These are phyloP conservation scores for Hemisphaericaspora subhashii DNA, from an alignment of 1,139 yeast genomes.

Conservation along the genomic window DNA sequence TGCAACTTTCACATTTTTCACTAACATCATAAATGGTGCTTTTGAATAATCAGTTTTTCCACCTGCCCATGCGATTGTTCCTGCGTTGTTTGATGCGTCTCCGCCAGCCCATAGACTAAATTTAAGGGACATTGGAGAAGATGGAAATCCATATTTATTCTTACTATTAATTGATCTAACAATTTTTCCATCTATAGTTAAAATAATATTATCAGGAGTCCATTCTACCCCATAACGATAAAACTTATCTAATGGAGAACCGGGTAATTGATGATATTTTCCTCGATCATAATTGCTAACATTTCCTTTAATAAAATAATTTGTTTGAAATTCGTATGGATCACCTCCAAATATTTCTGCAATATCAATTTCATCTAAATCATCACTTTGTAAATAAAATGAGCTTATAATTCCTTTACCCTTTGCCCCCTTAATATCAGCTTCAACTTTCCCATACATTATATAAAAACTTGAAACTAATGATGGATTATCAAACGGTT, in stretches of 20 bases:
- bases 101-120: conserved; percentile 48
- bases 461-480: conserved; percentile 37
- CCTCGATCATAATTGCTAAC: conserved; percentile 44
- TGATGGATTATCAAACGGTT: conserved; percentile 42
- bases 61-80: conserved; percentile 46
- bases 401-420: conserved; percentile 48
- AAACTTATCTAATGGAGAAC: conserved; percentile 24
- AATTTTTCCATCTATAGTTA: conserved; percentile 32
- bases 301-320: conserved; percentile 48
- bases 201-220: conserved; percentile 33
- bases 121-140: conserved; percentile 39
- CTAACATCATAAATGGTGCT: conserved; percentile 38
- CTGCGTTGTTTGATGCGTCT: conserved; percentile 31
- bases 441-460: conserved; percentile 44
- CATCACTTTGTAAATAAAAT: conserved; percentile 47
- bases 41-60: conserved; percentile 34
- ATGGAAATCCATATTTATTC: conserved; percentile 34
- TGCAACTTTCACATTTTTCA: conserved; percentile 27
- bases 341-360: conserved; percentile 46
- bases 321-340: conserved; percentile 35
- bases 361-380: conserved; percentile 48
- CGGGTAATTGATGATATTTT: conserved; percentile 26
- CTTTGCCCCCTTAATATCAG: conserved; percentile 34
- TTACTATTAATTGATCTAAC: conserved; percentile 24
- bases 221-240: conserved; percentile 39